Evolutionary conservation across 2,329 filamentous ascomycete species (phyloP).

Genomic region (Colletotrichum australisinense): DNA sequence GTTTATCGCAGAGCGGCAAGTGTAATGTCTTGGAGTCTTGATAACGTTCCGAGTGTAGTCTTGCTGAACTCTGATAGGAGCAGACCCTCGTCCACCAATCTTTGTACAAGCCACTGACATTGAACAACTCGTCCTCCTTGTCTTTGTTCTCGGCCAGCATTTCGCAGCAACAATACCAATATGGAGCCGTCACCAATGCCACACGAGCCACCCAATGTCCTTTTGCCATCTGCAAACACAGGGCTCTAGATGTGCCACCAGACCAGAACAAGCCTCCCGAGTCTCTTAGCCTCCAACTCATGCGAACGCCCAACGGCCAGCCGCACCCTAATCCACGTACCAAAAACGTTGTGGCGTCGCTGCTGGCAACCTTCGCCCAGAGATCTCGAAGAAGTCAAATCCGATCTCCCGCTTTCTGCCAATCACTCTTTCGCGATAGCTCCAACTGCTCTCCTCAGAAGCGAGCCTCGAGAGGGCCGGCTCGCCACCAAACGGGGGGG

Average conservation of each 20-base stretch:
- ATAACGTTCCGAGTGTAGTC: not conserved
- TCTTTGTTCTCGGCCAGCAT: not conserved
- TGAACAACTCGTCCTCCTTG: not conserved
- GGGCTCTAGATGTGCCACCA: not conserved
- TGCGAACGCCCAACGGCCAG: not conserved
- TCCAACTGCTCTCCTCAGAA: not conserved
- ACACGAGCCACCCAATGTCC: slow-evolving; percentile 13
- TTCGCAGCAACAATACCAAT: not conserved
- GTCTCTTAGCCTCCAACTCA: not conserved
- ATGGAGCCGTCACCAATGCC: slow-evolving; percentile 3
- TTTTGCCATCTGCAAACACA: slow-evolving; percentile 20
- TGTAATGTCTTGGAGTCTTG: not conserved
- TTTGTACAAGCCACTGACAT: not conserved
- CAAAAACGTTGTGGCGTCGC: not conserved
- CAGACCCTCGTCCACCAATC: not conserved
- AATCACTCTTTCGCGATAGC: slow-evolving; percentile 21
- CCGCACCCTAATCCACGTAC: not conserved
- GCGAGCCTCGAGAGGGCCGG: not conserved
- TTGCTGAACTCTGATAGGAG: not conserved
- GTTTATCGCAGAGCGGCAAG: not conserved
- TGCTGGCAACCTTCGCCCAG: not conserved
- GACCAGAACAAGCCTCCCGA: not conserved
- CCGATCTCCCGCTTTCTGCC: slow-evolving; percentile 13
- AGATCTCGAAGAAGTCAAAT: not conserved
- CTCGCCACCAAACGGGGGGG: slow-evolving; percentile 3